Base-by-base conservation (phyloP, 2,329 filamentous ascomycete species). In the Raffaelea arxii region DNA sequence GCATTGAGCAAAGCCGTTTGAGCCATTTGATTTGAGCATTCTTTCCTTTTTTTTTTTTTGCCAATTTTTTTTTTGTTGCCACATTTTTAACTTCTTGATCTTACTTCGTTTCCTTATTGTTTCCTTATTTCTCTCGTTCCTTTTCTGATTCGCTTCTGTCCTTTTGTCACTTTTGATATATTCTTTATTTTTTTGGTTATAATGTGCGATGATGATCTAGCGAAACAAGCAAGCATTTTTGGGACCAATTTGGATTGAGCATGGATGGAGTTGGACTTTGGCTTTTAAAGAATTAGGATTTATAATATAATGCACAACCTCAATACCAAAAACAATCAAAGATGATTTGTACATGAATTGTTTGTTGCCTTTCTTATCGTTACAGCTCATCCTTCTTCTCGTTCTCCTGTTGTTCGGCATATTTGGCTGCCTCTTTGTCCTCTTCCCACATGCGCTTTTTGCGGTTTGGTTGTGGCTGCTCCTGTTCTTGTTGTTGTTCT, bases 381-480 rank as follows among this genome's bases (percentile, higher is more conserved):
- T 47, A 62, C 35, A 62, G 47, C 49, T 62, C 60, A 49, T 62
- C 59, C 49, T 56, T 56, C 11, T 35, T 18, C 21, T 30, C 9
- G 16, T 24, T 11, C 16, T 24, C 23, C 25, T 43, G 36, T 41
- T 46, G 46, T 16, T 44, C 47, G 16, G 47, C 54, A 9, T 53
- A 30, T 46, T 53, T 54, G 25, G 47, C 50, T 2, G 36, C 53
- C 44, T 54, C 56, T 7, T 51, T 49, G 12, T 54, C 49, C 48
- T 75, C 75, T 53, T 80, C 76, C 67, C 76, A 78, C 63, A 74
- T 73, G 63, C 76, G 72, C 65, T 81, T 81, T 66, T 74, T 80
- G 6, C 75, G 74, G 58, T 81, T 81, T 24, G 59, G 56, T n/a
- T 46, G 40, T 6, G 11, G 6, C 1, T 40, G 12, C 5, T 51